Evolutionary conservation across 192 early-diverging fungal genomes (phyloP), one percentile per base, ranked within the genome.

Genomic region (Coemansia sp.): DNA sequence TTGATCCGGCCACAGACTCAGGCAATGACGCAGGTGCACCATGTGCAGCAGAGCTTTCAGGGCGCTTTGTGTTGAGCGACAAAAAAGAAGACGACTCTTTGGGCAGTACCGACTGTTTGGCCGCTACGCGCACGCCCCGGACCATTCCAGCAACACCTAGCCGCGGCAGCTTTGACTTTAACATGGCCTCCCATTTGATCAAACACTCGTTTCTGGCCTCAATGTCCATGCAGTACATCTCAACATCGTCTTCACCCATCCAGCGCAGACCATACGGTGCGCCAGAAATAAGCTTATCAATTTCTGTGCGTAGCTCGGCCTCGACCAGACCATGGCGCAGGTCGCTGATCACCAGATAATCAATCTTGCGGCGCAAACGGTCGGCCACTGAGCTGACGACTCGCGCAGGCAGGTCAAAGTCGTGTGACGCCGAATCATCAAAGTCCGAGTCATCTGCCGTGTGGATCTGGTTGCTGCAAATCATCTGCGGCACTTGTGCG

Each of bases 301-400:
- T 67, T 22, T 62, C 71, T 7, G 41, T 66, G 2, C 52, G 43
- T 59, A 79, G 76, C 64, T 79, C 76, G 9, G 69, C 67, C 29
- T 59, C 64, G 4, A 67, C 69, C 53, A 79, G 39, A 0, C 67
- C 76, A 22, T 79, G 76, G 23, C 71, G 66, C 61, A 79, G 62
- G 27, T 79, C 59, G 27, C 61, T 54, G 53, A 79, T 72, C n/a
- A 47, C 53, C 45, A 73, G 48, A 43, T 66, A 73, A 48, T 73
- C 70, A 16, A 78, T 32, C 20, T 41, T 57, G 20, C 56, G 58
- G 27, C 75, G 69, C 45, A 66, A 37, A 7, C 75, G 75, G 20
- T 72, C 75, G n/a, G 55, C 58, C 1, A 65, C 62, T 22, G 66
- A 23, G 27, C 57, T 57, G 1, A 39, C n/a, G 27, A 29, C 54